Base-by-base conservation (phyloP, 192 early-diverging fungal genomes). In the Entomortierella lignicola region DNA sequence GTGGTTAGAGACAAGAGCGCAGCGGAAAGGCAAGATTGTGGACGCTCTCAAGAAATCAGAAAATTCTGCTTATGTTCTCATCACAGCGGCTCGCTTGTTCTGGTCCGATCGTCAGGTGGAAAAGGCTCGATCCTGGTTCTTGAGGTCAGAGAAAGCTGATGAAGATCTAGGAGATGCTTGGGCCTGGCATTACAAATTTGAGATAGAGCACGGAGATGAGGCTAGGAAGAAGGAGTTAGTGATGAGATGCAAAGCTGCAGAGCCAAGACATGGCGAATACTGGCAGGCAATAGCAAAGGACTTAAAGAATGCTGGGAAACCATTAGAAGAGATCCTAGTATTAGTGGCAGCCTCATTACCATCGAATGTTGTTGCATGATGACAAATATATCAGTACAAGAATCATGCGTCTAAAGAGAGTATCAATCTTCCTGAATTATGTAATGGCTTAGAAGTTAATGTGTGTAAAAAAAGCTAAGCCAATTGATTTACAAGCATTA, bases 111-210 rank as follows among this genome's bases (percentile, higher is more conserved):
- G 95, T 23, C 96, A 97, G 64, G 72, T 92, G 4, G 98, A 97
- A 23, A 99, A 98, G 84, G 96, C 97, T 10, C 74, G 97, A 23
- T 88, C 85, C 32, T 99, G 98, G 98, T 97, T 98, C 69, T 74
- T 84, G 56, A 88, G 95, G 26, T 94, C 97, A 1, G 84, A 90
- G 7, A 89, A 91, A 48, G 91, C 90, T 6, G 94, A 98, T 67
- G 86, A 93, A 2, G 94, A 98, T 75, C 81, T 89, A 7, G 98
- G 98, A 8, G 98, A 99, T 74, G 85, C 91, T 2, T 99, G 94
- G 93, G 97, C 94, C 15, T 99, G 95, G 95, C 95, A 92, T 88
- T 89, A 92, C 56, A 91, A 93, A 53, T 98, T 99, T 85, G 98
- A 99, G 82, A 58, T 83, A 27, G 85, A 90, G 61, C 91, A 96